Conservation (phyloP, 768 basidiomycete species). For the Paxillus ammoniavirescens region DNA sequence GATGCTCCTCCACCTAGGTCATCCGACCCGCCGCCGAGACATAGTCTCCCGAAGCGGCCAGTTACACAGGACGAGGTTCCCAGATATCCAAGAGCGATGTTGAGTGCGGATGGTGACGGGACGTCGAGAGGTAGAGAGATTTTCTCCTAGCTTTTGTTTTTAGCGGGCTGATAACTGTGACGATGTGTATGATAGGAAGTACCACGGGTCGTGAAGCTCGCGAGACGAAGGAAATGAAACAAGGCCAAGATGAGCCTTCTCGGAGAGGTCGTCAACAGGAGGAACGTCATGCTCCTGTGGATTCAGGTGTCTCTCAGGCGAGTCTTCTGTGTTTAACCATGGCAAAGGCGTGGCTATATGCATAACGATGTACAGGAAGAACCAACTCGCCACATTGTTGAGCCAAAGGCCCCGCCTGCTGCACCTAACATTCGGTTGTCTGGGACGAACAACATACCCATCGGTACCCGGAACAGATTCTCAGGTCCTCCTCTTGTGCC, state of each 20-base stretch:
- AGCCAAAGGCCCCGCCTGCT: constrained; percentile 9
- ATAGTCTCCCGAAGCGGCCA: constrained; percentile 13
- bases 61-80: constrained; percentile 26
- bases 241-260: constrained; percentile 16
- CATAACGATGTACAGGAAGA: constrained; percentile 18
- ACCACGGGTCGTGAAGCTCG: constrained; percentile 19
- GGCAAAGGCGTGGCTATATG: not conserved
- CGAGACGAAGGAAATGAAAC: constrained; percentile 15
- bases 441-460: constrained; percentile 33
- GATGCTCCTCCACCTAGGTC: constrained; percentile 19
- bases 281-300: constrained; percentile 18
- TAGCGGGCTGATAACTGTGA: not conserved
- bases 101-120: constrained; percentile 22
- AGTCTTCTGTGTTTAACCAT: constrained; percentile 3
- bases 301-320: constrained; percentile 16
- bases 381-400: constrained; percentile 6
- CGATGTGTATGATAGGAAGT: not conserved
- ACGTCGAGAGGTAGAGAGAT: constrained; percentile 11
- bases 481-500: not conserved
- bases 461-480: constrained; percentile 28
- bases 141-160: not conserved
- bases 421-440: constrained; percentile 27
- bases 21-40: constrained; percentile 17
- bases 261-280: constrained; percentile 21
- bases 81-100: constrained; percentile 39